Conservation (phyloP, 441 rosid species). For the Syzygium malaccense region DNA sequence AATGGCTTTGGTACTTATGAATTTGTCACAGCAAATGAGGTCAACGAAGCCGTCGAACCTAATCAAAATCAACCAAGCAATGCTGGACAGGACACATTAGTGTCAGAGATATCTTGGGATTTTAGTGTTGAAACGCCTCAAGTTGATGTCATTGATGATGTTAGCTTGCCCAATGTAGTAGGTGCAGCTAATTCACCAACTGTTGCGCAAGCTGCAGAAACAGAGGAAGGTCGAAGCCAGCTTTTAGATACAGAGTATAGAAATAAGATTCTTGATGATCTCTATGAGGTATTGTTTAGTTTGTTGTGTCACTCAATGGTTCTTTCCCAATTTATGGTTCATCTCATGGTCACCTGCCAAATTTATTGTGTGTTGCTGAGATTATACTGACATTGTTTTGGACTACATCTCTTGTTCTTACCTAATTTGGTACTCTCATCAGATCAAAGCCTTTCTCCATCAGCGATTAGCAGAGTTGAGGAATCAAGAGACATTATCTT, state of each 20-base stretch:
- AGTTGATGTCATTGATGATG: conserved; percentile 55
- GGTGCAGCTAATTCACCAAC: conserved; percentile 32
- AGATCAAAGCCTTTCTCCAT: conserved; percentile 85
- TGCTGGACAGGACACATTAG: conserved; percentile 38
- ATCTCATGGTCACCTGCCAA: background rate
- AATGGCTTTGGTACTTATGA: conserved; percentile 93
- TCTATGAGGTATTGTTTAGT: conserved; percentile 57
- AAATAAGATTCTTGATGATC: conserved; percentile 89
- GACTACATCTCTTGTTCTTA: background rate
- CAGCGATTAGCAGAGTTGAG: conserved; percentile 72
- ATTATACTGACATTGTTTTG: background rate
- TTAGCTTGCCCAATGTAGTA: conserved; percentile 22
- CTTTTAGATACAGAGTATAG: conserved; percentile 85
- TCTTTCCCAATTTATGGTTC: background rate
- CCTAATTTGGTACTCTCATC: background rate
- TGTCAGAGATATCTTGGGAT: conserved; percentile 86
- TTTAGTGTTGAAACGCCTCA: conserved; percentile 86
- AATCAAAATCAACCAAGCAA: conserved; percentile 23
- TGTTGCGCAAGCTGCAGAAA: conserved; percentile 27
- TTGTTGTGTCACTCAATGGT: background rate
- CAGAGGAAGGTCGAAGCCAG: conserved; percentile 66
- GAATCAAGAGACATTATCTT: conserved; percentile 69
- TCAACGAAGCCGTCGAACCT: conserved; percentile 34
- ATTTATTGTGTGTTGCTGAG: background rate
- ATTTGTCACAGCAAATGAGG: conserved; percentile 75